Base-by-base conservation (phyloP, 495 filamentous ascomycete species). In the Aspergillus haitiensis region DNA sequence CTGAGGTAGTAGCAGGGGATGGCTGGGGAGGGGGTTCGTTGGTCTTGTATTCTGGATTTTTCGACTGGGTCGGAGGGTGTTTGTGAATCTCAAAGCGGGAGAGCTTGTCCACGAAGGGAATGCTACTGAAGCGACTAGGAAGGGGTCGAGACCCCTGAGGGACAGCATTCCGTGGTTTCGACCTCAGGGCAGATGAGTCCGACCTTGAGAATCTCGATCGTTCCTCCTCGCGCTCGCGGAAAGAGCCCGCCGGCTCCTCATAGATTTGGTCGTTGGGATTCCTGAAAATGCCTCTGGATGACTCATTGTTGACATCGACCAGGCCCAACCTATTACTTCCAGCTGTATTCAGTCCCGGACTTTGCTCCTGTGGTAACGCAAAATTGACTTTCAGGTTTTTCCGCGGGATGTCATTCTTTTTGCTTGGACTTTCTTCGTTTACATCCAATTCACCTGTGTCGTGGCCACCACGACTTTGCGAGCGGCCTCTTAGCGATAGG, bases 241-340 rank as follows among this genome's bases (percentile, higher is more conserved):
- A 61, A 35, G 70, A 55, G 46, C 79, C 75, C 54, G 86, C 82
- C 3, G 88, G 87, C 62, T 96, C 92, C 71, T 96, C 91, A 76
- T 90, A 97, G 52, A 97, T 97, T 62, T 93, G 86, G 60, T 95
- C 91, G 34, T 88, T 83, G 5, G 88, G 80, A 47, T 83, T 82
- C 27, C 72, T 70, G 59, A 82, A 82, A 5, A 81, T 72, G 6
- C 74, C 76, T 52, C 68, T 76, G 6, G 71, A 73, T 11, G 72
- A 70, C 57, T 79, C 80, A 33, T 67, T 70, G 49, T 72, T 76
- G 27, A 71, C 64, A 33, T 69, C 73, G 42, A 71, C 67, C 47
- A 72, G 56, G 55, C 72, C 73, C 35, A 74, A 44, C 40, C 64
- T 70, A 37, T 60, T 11, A 47, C 33, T 35, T 13, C 40, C 60